Percentiles rank a stretch among this genome's conserved stretches.
phyloP scores from a whole-genome alignment of 78 protist genomes.

The Chrysochromulina parva region DNA sequence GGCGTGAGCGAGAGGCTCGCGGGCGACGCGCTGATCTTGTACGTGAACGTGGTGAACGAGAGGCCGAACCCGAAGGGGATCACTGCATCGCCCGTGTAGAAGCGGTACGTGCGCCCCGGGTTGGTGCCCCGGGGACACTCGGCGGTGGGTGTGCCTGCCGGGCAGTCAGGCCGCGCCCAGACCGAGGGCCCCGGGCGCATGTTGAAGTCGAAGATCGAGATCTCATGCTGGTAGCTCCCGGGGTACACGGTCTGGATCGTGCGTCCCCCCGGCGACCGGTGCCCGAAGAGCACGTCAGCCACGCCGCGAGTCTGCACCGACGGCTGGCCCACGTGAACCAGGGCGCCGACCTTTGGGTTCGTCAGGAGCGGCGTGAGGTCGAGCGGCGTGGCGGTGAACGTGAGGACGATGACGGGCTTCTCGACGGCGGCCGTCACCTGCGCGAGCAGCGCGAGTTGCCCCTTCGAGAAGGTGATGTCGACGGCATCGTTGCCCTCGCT shows the following conservation, averaged over 20 bases:
- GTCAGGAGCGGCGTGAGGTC: not conserved
- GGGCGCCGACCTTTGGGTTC: not conserved
- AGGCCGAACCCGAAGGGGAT: not conserved
- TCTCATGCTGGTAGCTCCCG: not conserved
- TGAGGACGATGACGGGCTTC: not conserved
- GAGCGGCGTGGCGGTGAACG: not conserved
- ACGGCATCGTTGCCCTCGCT: not conserved
- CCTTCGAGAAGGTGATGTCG: not conserved
- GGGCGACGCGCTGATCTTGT: not conserved
- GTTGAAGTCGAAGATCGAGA: not conserved
- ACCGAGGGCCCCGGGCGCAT: slow-evolving; percentile 5
- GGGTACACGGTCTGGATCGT: not conserved
- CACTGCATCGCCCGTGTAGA: not conserved
- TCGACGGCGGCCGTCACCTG: not conserved
- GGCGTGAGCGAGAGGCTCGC: not conserved
- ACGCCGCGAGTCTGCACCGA: not conserved
- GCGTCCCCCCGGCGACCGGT: not conserved
- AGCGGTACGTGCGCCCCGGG: slow-evolving; percentile 26
- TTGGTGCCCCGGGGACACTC: not conserved
- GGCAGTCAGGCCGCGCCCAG: not conserved
- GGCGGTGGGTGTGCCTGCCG: not conserved
- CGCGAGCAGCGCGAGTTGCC: not conserved
- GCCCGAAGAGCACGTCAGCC: not conserved
- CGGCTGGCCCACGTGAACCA: not conserved
- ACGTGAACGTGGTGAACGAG: not conserved